phyloP scores from a whole-genome alignment of 2,329 filamentous ascomycete genomes.

The Chrysosporium keratinophilum region DNA sequence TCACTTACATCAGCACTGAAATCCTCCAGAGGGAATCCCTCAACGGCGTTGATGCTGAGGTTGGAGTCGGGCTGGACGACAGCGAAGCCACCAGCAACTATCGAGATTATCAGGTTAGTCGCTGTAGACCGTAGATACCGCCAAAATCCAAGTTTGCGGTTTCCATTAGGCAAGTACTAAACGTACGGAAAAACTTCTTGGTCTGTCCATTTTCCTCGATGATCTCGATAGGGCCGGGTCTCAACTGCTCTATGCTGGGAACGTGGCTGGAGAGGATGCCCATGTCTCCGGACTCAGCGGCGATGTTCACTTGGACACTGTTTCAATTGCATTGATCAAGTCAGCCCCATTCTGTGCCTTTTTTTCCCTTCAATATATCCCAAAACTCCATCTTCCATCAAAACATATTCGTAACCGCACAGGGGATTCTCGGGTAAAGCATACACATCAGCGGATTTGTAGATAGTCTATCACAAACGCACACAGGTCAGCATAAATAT shows the following conservation, averaged over 20 bases:
- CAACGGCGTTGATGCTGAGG: constrained; percentile 96
- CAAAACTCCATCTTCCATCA: not conserved
- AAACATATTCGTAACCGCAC: not conserved
- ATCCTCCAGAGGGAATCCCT: constrained; percentile 88
- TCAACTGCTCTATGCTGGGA: constrained; percentile 96
- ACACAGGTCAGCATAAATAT: constrained; percentile 20
- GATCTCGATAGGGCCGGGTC: constrained; percentile 89
- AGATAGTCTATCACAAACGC: constrained; percentile 47
- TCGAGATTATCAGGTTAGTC: not conserved
- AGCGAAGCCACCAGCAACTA: constrained; percentile 94
- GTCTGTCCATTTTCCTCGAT: constrained; percentile 75
- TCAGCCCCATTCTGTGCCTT: constrained; percentile 28
- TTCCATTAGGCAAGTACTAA: not conserved
- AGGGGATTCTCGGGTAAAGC: constrained; percentile 26
- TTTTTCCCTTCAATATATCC: not conserved
- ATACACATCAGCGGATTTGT: constrained; percentile 61
- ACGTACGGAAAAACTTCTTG: constrained; percentile 99
- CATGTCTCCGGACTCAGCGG: constrained; percentile 97
- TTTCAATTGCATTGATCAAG: constrained; percentile 42
- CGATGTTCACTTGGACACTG: constrained; percentile 92
- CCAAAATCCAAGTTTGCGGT: not conserved
- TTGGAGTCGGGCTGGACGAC: constrained; percentile 89
- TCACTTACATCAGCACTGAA: constrained; percentile 74
- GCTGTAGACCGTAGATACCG: not conserved
- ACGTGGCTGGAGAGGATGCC: constrained; percentile 99